These are phyloP conservation scores for Penicillium fuscoglaucum DNA, from an alignment of 2,329 filamentous ascomycete species.

Conservation along the genomic window DNA sequence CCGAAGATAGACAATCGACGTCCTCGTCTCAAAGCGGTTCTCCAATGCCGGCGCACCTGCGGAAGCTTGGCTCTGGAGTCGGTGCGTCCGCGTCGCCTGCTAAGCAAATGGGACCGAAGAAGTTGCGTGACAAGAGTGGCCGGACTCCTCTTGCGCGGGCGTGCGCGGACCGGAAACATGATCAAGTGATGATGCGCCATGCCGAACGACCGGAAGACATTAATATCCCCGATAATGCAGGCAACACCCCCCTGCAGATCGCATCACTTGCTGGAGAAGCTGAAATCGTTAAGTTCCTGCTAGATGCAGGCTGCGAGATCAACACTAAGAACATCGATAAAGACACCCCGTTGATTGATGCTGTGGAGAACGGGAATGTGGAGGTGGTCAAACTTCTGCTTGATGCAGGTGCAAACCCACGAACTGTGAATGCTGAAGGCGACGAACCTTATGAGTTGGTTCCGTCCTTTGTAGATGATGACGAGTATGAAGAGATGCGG, in stretches of 20 bases:
- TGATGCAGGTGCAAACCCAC: slow-evolving; percentile 84
- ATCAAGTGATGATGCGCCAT: slow-evolving; percentile 71
- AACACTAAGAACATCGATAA: slow-evolving; percentile 77
- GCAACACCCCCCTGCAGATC: slow-evolving; percentile 94
- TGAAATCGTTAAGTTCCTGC: slow-evolving; percentile 82
- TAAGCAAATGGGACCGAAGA: slow-evolving; percentile 69
- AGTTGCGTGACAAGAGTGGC: slow-evolving; percentile 87
- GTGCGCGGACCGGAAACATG: slow-evolving; percentile 81
- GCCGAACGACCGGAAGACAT: slow-evolving; percentile 81
- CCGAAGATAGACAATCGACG: slow-evolving; percentile 48
- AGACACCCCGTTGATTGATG: slow-evolving; percentile 92
- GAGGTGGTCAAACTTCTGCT: slow-evolving; percentile 84
- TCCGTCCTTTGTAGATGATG: slow-evolving; percentile 66
- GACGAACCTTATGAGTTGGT: slow-evolving; percentile 88
- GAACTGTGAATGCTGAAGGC: slow-evolving; percentile 86
- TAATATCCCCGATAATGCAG: slow-evolving; percentile 86
- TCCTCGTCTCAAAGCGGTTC: slow-evolving; percentile 49
- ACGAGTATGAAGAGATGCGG: slow-evolving; percentile 73
- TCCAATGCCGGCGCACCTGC: slow-evolving; percentile 43
- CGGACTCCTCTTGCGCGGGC: slow-evolving; percentile 88
- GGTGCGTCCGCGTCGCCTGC: slow-evolving; percentile 61
- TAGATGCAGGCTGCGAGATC: slow-evolving; percentile 79
- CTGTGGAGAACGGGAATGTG: slow-evolving; percentile 90
- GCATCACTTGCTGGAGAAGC: slow-evolving; percentile 83
- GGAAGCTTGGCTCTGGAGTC: slow-evolving; percentile 44